Conservation (phyloP, 768 basidiomycete genomes). For the Candolleomyces aberdarensis region DNA sequence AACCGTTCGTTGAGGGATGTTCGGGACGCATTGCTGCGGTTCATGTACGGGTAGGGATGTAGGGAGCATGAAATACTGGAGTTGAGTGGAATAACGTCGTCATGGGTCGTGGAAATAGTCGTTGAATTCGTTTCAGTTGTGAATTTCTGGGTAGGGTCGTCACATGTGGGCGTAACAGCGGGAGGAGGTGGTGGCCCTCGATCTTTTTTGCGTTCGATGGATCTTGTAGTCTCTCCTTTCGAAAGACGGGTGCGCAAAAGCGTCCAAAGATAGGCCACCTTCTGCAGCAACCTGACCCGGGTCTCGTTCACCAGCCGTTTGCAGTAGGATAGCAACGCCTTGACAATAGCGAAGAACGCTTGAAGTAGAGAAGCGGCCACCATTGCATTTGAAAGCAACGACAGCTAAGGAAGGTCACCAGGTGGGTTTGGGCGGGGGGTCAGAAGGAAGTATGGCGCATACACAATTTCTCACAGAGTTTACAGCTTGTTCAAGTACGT, state of each 20-base stretch:
- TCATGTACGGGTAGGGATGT: constrained; percentile 7
- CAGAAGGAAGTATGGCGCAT: background rate
- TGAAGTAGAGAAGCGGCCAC: background rate
- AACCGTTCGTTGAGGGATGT: background rate
- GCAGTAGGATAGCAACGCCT: background rate
- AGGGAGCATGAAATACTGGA: constrained; percentile 11
- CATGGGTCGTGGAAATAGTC: too few species aligned
- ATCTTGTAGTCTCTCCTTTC: too few species aligned
- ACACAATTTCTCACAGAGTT: background rate
- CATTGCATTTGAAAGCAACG: background rate
- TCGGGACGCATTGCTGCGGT: background rate
- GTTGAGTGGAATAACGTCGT: constrained; percentile 5
- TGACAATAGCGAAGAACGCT: background rate
- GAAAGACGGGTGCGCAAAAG: background rate
- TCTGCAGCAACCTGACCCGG: background rate
- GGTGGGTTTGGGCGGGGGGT: background rate
- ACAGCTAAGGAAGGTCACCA: background rate
- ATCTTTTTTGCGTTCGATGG: background rate
- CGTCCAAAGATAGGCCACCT: background rate
- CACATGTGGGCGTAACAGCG: background rate
- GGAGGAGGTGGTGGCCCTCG: background rate
- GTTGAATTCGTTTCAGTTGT: background rate
- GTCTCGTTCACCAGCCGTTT: background rate
- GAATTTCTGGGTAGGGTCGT: background rate
- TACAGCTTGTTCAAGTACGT: background rate